Base-by-base conservation (phyloP, 305 asterid species). In the Fraxinus albicans region DNA sequence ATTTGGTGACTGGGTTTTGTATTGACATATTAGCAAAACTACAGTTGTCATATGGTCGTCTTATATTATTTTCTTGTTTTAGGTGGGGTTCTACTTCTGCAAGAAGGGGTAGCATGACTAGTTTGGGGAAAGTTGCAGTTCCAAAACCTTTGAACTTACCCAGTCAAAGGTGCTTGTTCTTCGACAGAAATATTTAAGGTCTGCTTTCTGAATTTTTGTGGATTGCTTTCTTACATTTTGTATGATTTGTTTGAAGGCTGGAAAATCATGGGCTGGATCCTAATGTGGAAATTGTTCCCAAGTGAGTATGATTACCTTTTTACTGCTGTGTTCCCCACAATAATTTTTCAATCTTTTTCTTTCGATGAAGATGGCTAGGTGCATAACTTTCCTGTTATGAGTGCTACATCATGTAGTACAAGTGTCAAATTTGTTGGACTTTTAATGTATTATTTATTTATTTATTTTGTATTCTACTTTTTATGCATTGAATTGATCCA, bases 91-190 rank as follows among this genome's bases (percentile, higher is more conserved):
- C 95, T 31, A 31, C 34, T 31, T 31, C 34, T 90, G 94, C 94
- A 82, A 95, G 98, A 90, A 91, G 97, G 92, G 92, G 97, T 79
- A 98, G 98, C 81, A 94, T 94, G 99, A 93, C 95, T 77, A 98
- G 93, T 63, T 87, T 94, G 80, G 99, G 99, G 53, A 97, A 95
- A 90, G 99, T 97, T 86, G 87, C 98, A 89, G 99, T 90, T 84
- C 99, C 99, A 31, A 97, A 97, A 86, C 99, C 99, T 81, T 85
- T 97, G 86, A 97, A 97, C 89, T 90, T 97, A 86, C 99, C 99
- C 55, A 97, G 99, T 86, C 99, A 97, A 77, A 89, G 94, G 99
- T 97, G 92, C 40, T 23, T 36, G 53, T 82, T 78, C 82, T 77
- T 82, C 78, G 75, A 79, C 72, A 63, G 70, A 81, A 35, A 35